Percentiles rank a stretch among this genome's conserved stretches.
Conservation (phyloP, 164 flowering plant species). For the Pachysandra terminalis region DNA sequence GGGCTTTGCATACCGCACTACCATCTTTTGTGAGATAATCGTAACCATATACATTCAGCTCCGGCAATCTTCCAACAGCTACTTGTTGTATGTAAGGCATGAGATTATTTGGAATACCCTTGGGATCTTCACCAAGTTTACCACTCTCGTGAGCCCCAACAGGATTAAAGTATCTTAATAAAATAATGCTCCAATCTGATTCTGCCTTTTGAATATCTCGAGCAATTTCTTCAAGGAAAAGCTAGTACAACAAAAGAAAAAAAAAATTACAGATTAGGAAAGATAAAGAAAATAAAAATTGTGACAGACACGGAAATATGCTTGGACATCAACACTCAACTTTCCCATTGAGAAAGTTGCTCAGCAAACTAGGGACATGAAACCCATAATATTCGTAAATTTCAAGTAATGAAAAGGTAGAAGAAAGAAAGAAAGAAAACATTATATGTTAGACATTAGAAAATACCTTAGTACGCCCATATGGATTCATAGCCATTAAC, state of each 20-base stretch:
- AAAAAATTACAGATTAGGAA: neutral
- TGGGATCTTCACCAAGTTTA: conserved; percentile 91
- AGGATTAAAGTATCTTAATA: conserved; percentile 91
- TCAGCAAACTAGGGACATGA: neutral
- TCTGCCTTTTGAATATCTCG: conserved; percentile 83
- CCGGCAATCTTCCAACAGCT: conserved; percentile 90
- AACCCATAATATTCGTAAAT: too few species aligned
- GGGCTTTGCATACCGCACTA: conserved; percentile 63
- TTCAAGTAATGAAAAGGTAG: too few species aligned
- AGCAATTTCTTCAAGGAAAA: conserved; percentile 86
- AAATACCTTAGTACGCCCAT: conserved; percentile 88
- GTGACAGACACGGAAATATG: neutral
- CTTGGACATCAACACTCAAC: neutral
- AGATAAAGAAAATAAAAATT: neutral
- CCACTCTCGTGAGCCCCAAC: conserved; percentile 96
- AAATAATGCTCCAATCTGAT: conserved; percentile 76
- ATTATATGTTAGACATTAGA: too few species aligned
- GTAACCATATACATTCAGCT: conserved; percentile 81
- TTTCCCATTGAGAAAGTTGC: neutral
- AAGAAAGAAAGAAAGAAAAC: too few species aligned
- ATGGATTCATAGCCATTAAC: conserved; percentile 84
- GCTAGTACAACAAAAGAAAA: conserved; percentile 30
- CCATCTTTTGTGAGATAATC: conserved; percentile 96
- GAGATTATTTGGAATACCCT: conserved; percentile 91
- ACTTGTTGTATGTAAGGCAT: conserved; percentile 97